A percentile compares a stretch with the other conserved stretches of the same genome.
These are phyloP conservation scores for Atkinsonella hypoxylon DNA, from an alignment of 2,329 filamentous ascomycete genomes.

Conservation along the genomic window DNA sequence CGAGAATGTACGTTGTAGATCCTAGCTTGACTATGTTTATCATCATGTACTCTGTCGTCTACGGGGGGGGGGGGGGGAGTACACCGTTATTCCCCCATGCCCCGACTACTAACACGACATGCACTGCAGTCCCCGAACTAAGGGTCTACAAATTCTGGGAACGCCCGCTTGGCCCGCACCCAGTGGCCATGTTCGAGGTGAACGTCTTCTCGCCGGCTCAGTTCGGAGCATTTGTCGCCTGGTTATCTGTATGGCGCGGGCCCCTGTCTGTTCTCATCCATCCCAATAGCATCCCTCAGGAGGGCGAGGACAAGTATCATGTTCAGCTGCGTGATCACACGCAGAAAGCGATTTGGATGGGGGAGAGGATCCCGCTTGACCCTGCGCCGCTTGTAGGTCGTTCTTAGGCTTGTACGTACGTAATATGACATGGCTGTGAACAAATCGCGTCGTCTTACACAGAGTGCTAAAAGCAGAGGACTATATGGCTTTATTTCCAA, in stretches of 20 bases:
- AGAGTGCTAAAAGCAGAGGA: no score
- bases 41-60: neutral
- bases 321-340: slow-evolving; percentile 46
- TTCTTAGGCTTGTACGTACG: neutral
- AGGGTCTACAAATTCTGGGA: slow-evolving; percentile 73
- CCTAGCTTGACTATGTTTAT: neutral
- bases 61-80: no score
- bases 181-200: slow-evolving; percentile 83
- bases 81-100: neutral
- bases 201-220: slow-evolving; percentile 76
- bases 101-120: neutral
- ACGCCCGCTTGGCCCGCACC: slow-evolving; percentile 67
- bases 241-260: slow-evolving; percentile 72
- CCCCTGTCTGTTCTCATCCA: slow-evolving; percentile 70
- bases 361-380: slow-evolving; percentile 51
- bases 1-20: slow-evolving; percentile 51
- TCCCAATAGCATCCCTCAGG: slow-evolving; percentile 57
- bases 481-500: no score
- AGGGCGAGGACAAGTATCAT: slow-evolving; percentile 18
- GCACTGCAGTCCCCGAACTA: slow-evolving; percentile 64
- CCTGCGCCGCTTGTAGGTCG: neutral
- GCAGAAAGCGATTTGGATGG: slow-evolving; percentile 63
- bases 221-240: slow-evolving; percentile 80
- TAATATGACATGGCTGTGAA: neutral
- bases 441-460: no score